These are phyloP conservation scores for Pythium pyrilobum DNA, from an alignment of 352 stramenopile species.

Conservation along the genomic window DNA sequence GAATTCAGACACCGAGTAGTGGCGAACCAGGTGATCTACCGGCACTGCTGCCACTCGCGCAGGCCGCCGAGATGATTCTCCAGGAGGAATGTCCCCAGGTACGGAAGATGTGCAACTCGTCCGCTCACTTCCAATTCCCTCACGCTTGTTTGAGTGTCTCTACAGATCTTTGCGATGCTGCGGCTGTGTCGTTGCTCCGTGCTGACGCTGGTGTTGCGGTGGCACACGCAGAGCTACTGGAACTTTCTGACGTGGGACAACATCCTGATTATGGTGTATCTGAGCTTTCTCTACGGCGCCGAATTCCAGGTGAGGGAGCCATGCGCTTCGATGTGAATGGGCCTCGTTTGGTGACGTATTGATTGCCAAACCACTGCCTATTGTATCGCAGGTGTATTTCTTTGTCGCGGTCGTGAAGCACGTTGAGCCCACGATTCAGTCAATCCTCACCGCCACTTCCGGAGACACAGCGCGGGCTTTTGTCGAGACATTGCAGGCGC, in stretches of 20 bases:
- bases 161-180: conserved; percentile 37
- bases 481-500: conserved; percentile 27
- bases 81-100: conserved; percentile 50
- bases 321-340: neutral
- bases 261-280: conserved; percentile 42
- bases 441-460: conserved; percentile 22
- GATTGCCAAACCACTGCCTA: neutral
- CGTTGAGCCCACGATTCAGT: conserved; percentile 34
- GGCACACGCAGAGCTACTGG: conserved; percentile 58
- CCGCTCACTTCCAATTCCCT: too few relatives aligned
- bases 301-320: conserved; percentile 44
- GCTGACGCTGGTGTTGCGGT: conserved; percentile 36
- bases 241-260: conserved; percentile 70
- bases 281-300: conserved; percentile 46
- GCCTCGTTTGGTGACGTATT: neutral
- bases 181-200: conserved; percentile 44
- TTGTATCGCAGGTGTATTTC: conserved; percentile 44
- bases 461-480: conserved; percentile 26
- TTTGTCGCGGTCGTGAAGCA: conserved; percentile 45
- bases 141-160: neutral
- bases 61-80: conserved; percentile 44
- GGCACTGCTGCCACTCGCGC: conserved; percentile 21
- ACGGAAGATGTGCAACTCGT: too few relatives aligned
- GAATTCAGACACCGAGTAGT: neutral
- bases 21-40: neutral